A percentile compares a stretch with the other conserved stretches of the same genome.
phyloP scores from a whole-genome alignment of 148 eudicot species.

The Rhododendron simsii region DNA sequence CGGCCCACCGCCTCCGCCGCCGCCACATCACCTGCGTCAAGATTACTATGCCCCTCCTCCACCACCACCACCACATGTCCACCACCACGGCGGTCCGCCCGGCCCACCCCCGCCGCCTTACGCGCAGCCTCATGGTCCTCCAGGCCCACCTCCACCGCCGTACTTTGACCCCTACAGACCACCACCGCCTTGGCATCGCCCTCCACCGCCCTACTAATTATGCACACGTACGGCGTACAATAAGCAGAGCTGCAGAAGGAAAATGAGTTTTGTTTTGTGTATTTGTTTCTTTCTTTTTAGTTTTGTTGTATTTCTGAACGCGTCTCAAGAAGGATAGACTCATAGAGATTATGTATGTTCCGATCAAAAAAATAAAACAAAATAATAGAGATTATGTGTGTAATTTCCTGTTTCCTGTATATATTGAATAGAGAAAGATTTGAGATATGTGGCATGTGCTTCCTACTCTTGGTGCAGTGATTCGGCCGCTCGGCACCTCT shows the following conservation, averaged over 20 bases:
- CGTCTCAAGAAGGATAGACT: background rate
- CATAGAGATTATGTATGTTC: background rate
- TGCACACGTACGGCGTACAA: background rate
- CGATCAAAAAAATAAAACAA: too few relatives aligned
- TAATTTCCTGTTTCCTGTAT: background rate
- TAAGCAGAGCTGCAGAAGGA: background rate
- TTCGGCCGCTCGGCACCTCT: too few relatives aligned
- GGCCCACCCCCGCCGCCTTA: constrained; percentile 27
- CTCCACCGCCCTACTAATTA: constrained; percentile 22
- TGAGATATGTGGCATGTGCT: background rate
- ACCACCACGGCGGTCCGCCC: constrained; percentile 14
- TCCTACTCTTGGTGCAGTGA: background rate
- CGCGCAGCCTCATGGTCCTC: constrained; percentile 14
- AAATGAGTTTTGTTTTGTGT: background rate
- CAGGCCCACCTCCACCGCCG: constrained; percentile 25
- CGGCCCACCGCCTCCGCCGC: background rate
- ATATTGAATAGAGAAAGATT: background rate
- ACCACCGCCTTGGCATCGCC: constrained; percentile 9
- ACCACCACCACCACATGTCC: constrained; percentile 15
- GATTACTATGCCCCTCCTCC: constrained; percentile 11
- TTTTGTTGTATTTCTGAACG: background rate
- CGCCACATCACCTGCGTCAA: background rate
- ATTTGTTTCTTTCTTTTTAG: background rate
- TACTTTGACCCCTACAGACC: constrained; percentile 13
- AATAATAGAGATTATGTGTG: background rate